These are phyloP conservation scores for Medicago arabica DNA, from an alignment of 306 rosid genomes.

Conservation along the genomic window DNA sequence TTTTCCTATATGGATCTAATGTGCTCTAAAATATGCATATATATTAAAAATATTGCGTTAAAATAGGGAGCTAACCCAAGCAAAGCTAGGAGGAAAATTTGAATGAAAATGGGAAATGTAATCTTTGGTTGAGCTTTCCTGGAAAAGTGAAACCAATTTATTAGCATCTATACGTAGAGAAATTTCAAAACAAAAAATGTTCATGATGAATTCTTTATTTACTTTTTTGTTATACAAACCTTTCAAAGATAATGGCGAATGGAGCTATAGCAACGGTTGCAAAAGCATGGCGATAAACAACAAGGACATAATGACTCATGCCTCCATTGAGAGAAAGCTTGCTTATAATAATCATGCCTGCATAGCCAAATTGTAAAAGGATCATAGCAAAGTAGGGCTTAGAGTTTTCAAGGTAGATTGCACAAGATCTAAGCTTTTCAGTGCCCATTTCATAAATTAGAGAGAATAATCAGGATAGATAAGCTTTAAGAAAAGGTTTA, in stretches of 20 bases:
- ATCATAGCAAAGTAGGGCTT: slow-evolving; percentile 89
- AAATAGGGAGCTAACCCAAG: slow-evolving; percentile 67
- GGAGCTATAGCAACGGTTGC: slow-evolving; percentile 80
- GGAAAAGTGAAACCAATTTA: slow-evolving; percentile 37
- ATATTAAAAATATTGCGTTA: background rate
- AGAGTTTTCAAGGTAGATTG: slow-evolving; percentile 57
- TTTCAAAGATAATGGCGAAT: slow-evolving; percentile 76
- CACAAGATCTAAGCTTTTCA: slow-evolving; percentile 52
- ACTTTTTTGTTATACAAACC: slow-evolving; percentile 45
- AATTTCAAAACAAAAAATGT: background rate
- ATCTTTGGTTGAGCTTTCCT: slow-evolving; percentile 85
- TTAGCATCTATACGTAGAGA: slow-evolving; percentile 1
- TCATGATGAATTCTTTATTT: no score
- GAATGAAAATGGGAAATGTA: slow-evolving; percentile 70
- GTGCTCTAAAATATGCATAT: slow-evolving; percentile 1
- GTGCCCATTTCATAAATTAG: slow-evolving; percentile 37
- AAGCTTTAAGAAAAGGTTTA: slow-evolving; percentile 1
- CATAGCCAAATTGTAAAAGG: slow-evolving; percentile 79
- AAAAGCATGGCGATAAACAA: slow-evolving; percentile 86
- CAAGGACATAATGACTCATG: slow-evolving; percentile 96
- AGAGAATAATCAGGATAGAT: slow-evolving; percentile 11
- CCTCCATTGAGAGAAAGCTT: slow-evolving; percentile 83
- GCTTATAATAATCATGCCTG: slow-evolving; percentile 82
- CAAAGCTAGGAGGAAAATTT: slow-evolving; percentile 74
- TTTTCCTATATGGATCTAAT: background rate